Evolutionary conservation across 2,329 filamentous ascomycete genomes (phyloP), one percentile per base, ranked within the genome.

Genomic region (Paraconiothyrium sp.): DNA sequence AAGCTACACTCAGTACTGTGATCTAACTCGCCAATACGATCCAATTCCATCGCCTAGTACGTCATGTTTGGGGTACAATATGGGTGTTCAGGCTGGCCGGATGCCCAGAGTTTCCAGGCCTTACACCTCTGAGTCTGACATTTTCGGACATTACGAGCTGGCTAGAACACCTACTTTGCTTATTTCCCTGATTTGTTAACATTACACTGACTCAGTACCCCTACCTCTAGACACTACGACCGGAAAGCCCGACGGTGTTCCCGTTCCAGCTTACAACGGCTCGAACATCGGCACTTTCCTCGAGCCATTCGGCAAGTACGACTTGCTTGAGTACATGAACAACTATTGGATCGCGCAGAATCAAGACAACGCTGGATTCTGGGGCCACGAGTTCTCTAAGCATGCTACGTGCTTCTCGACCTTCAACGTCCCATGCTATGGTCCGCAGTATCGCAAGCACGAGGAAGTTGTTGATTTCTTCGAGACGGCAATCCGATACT

Each of bases 301-400:
- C 58, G 80, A 82, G 68, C 79, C 83, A 0, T 86, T 89, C 67
- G 86, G 85, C 60, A 85, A 84, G 66, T 82, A 81, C 64, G 88
- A 90, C 70, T 80, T 90, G 2, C 82, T 90, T 2, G 83, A 81
- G 2, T 91, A 84, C 79, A 91, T 91, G 89, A 86, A 88, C 72
- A 88, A 84, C 70, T 84, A 83, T 83, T 91, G 89, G 89, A 82
- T 89, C 66, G 83, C 83, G 51, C 86, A 86, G 66, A 79, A 79
- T 62, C 82, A 84, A 52, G 81, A 84, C 14, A 90, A 88, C 77
- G 74, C 79, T 54, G 82, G 84, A 37, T 86, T 91, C 78, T 90
- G 88, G 88, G 88, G 78, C 43, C 88, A 90, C 79, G 88, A 90
- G 72, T 90, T 88, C 80, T 84, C 82, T 78, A 90, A 90, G 80